Base-by-base conservation (phyloP, 306 rosid genomes). In the Argentina anserina region DNA sequence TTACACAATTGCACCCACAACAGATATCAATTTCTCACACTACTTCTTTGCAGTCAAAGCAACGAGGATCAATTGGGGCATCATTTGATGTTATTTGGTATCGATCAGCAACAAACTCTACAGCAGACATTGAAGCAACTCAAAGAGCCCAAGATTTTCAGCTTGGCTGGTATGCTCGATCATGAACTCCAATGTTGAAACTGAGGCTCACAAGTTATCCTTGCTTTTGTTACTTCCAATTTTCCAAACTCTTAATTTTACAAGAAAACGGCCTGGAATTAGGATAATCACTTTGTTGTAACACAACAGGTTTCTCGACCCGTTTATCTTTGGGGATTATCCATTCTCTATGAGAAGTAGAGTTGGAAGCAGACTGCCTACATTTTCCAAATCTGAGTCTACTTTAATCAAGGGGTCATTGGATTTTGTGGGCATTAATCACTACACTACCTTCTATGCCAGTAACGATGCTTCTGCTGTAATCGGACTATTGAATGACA, bases 101-200 rank as follows among this genome's bases (percentile, higher is more conserved):
- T 67, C 88, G 75, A 71, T 88, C 99, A 28, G 83, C 17, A 71
- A 72, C 91, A 73, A 91, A 91, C 82, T 76, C 89, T 34, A 70
- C 82, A 63, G 79, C 83, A 40, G 90, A 91, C 76, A 86, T 87
- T 73, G 84, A 84, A 55, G 99, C 97, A 31, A 68, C 99, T 41
- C 78, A 91, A 65, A 82, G 95, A 84, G 99, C 97, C 45, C 96
- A 88, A 72, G 99, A 95, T 76, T 95, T 95, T 90, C 97, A 91
- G 84, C 87, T 95, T 25, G 97, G 99, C 72, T 95, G 99, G 99
- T 95, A 79, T 75, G 14, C 70, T 82, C n/a, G n/a, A n/a, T n/a
- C 9, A 60, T 62, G 39, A 58, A 58, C 64, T 58, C 39, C 21
- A 28, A 28, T 12, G 37, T 14, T 58, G 10, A 58, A 58, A 58